Evolutionary conservation across 176 grass and related monocot genomes (phyloP), one percentile per base, ranked within the genome.

Genomic region (Triticum turgidum): DNA sequence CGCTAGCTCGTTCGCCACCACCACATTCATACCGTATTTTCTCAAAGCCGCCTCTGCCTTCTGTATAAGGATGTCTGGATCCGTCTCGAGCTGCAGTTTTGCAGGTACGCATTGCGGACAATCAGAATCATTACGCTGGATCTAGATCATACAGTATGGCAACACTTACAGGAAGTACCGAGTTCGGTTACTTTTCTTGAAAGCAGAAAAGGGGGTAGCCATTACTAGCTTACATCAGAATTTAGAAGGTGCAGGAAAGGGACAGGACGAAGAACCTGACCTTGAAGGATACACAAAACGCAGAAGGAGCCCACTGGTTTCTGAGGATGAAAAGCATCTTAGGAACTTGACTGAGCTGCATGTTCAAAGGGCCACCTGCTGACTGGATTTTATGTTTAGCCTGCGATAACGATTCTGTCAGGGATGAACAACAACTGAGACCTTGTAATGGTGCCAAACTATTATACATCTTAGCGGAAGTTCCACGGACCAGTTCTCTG

Each of bases 211-310:
- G 2, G 61, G 37, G 3, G 35, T 71, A 3, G 27, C 21, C 39
- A 84, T 22, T 45, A 72, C 52, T 58, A 58, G 38, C 14, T 61
- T 21, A 10, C 15, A 33, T 2, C 61, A 24, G 35, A 73, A 61
- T 73, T 5, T 73, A 58, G 5, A 61, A 44, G 33, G 33, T 9
- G 1, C 1, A 2, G 32, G 33, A 21, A 49, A 17, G 10, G 7
- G 25, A 33, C 30, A 33, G 9, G 56, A 33, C 15, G 2, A 33
- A 77, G 0, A 32, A 34, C 18, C 81, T 38, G 61, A 97, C 96
- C 93, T 98, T 98, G 78, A 98, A 98, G 32, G 96, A 98, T 71
- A 95, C 82, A 84, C 93, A 98, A 89, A 95, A 98, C 76, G 96
- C 93, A 63, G 81, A 88, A 68, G 91, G 93, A 34, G 93, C 83